A percentile compares a stretch with the other conserved stretches of the same genome.
Evolutionary conservation across 495 filamentous ascomycete species (phyloP).

Genomic region (Hypoxylon fragiforme): DNA sequence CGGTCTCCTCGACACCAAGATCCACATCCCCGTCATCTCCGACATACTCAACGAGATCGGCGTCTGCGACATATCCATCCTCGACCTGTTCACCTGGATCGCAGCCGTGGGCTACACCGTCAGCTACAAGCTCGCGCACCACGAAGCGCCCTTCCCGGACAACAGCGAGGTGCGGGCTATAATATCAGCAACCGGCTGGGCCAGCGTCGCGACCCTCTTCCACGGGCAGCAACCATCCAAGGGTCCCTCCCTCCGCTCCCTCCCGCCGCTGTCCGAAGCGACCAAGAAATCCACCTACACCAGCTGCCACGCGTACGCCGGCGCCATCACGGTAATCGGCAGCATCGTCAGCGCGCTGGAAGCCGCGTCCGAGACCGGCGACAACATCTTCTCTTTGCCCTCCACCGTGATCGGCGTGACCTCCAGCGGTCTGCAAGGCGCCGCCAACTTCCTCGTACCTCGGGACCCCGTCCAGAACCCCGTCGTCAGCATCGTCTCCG

Average conservation of each 20-base stretch:
- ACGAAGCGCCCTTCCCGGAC: neutral
- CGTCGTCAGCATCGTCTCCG: neutral
- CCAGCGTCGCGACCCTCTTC: neutral
- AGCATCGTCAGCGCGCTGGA: neutral
- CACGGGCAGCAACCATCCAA: neutral
- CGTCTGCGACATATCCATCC: constrained; percentile 9
- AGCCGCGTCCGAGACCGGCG: neutral
- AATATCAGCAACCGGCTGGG: neutral
- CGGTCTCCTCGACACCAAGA: constrained; percentile 8
- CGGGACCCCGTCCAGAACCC: neutral
- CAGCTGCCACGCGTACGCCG: neutral
- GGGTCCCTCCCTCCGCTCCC: neutral
- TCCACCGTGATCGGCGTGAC: neutral
- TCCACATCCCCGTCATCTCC: constrained; percentile 13
- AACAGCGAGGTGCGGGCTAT: neutral
- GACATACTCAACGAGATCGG: constrained; percentile 12
- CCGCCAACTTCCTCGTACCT: neutral
- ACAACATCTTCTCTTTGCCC: neutral
- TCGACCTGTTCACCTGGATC: constrained; percentile 16
- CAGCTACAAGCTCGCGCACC: constrained; percentile 7
- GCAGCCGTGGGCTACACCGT: constrained; percentile 1
- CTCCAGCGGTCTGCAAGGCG: neutral
- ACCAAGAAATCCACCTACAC: neutral
- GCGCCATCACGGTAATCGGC: neutral
- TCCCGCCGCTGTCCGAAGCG: too few relatives aligned